These are phyloP conservation scores for Naganishia friedmannii DNA, from an alignment of 768 basidiomycete species.

Conservation along the genomic window DNA sequence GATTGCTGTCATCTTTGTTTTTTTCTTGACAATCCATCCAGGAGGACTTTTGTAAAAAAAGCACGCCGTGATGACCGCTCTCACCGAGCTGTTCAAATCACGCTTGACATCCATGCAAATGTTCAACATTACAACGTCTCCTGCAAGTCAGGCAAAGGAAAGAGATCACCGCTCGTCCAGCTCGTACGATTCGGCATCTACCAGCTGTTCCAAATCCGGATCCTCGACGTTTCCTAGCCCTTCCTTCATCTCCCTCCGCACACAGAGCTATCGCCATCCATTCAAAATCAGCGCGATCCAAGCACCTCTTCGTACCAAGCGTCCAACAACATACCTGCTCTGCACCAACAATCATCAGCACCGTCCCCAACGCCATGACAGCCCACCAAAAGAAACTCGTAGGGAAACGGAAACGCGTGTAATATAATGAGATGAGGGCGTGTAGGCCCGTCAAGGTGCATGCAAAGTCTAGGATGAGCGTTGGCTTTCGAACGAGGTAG, in stretches of 20 bases:
- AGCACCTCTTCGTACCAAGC: background rate
- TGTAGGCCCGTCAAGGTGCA: conserved; percentile 88
- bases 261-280: conserved; percentile 36
- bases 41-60: too few relatives aligned
- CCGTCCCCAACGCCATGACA: conserved; percentile 67
- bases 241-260: conserved; percentile 40
- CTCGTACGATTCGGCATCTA: conserved; percentile 25
- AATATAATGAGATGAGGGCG: conserved; percentile 88
- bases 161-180: conserved; percentile 23
- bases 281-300: conserved; percentile 2
- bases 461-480: conserved; percentile 90
- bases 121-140: background rate
- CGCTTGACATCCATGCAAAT: too few relatives aligned
- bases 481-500: conserved; percentile 80
- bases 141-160: too few relatives aligned
- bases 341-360: conserved; percentile 72
- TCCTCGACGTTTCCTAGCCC: conserved; percentile 35
- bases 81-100: too few relatives aligned
- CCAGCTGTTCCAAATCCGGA: conserved; percentile 20
- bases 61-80: too few relatives aligned
- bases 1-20: too few relatives aligned
- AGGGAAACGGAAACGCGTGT: conserved; percentile 66
- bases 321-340: conserved; percentile 74
- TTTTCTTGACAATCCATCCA: too few relatives aligned
- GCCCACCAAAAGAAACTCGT: conserved; percentile 92